phyloP scores from a whole-genome alignment of 2,329 filamentous ascomycete species.

The Penicillium oxalicum region DNA sequence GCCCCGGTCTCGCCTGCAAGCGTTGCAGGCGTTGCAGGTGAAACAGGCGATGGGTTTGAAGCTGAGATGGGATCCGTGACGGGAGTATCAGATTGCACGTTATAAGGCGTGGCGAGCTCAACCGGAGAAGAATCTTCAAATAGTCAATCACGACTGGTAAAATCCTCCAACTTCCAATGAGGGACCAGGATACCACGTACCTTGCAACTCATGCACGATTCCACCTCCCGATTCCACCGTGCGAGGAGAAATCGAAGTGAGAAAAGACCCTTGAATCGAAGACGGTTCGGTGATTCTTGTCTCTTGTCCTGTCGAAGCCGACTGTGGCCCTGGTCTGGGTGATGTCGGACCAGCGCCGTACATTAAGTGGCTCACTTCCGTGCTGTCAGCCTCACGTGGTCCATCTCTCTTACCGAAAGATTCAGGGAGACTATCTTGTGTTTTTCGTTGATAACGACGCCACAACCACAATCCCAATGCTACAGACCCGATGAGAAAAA shows the following conservation, averaged over 20 bases:
- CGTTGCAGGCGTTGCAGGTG: slow-evolving; percentile 1
- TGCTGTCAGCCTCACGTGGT: slow-evolving; percentile 1
- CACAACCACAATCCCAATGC: slow-evolving; percentile 6
- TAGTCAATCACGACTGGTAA: not conserved
- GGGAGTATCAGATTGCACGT: not conserved
- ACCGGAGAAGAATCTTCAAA: slow-evolving; percentile 11
- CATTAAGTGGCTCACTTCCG: slow-evolving; percentile 2
- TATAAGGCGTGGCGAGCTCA: slow-evolving; percentile 9
- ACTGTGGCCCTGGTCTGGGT: slow-evolving; percentile 5
- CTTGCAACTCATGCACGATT: slow-evolving; percentile 12
- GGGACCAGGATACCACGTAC: slow-evolving; percentile 1
- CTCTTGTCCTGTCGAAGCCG: slow-evolving; percentile 8
- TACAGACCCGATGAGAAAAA: slow-evolving; percentile 6
- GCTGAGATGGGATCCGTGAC: not conserved
- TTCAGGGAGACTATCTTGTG: not conserved
- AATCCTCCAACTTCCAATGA: too few species aligned
- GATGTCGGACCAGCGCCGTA: slow-evolving; percentile 6
- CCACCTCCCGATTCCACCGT: slow-evolving; percentile 13
- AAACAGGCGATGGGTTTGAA: slow-evolving; percentile 1
- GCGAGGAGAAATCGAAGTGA: slow-evolving; percentile 4
- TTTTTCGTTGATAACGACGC: slow-evolving; percentile 11
- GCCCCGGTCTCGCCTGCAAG: slow-evolving; percentile 1
- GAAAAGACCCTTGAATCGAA: slow-evolving; percentile 4
- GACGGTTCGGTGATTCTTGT: not conserved
- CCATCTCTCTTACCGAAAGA: not conserved